Base-by-base conservation (phyloP, 768 basidiomycete genomes). In the Collybiopsis luxurians region DNA sequence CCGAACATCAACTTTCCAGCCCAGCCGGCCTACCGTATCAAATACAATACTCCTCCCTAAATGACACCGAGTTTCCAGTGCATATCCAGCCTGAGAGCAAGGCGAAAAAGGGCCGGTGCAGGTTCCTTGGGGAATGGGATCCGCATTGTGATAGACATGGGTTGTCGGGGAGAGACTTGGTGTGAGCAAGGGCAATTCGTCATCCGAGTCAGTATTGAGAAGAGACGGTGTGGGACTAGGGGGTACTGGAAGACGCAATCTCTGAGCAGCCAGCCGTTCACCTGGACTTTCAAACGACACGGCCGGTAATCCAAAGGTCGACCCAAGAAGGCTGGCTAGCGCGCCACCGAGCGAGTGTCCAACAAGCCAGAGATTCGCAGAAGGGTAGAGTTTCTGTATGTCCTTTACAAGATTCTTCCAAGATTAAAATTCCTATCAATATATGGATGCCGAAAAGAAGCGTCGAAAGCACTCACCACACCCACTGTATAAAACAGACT, bases 331-430 rank as follows among this genome's bases (percentile, higher is more conserved):
- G 11, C 90, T 85, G 3, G 95, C 89, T 4, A 99, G 70, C 0
- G 92, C 78, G 2, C 96, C 96, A n/a, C 96, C 96, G 12, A 98
- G 81, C 43, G 92, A 90, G 66, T 92, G 90, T 56, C 93, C 94
- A 6, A 85, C 83, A 1, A 98, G 71, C 95, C 96, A 98, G 58
- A 99, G 85, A 57, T 87, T 87, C 36, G 94, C 77, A 31, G 79
- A 69, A 0, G 96, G 95, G 66, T 95, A 96, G 68, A 94, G 78
- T 52, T 80, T 81, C 5, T 87, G 82, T 47, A 98, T 77, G 67
- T 97, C 93, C 67, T 93, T 87, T 63, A 95, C 89, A 27, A 99
- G 77, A 65, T 89, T 85, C 94, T 96, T 44, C 39, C 30, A 61
- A 50, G n/a, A n/a, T n/a, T n/a, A n/a, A n/a, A n/a, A n/a, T n/a